Evolutionary conservation across 1,284 basidiomycete genomes (phyloP), one percentile per base, ranked within the genome.

Genomic region (Ustilago shanxiensis): DNA sequence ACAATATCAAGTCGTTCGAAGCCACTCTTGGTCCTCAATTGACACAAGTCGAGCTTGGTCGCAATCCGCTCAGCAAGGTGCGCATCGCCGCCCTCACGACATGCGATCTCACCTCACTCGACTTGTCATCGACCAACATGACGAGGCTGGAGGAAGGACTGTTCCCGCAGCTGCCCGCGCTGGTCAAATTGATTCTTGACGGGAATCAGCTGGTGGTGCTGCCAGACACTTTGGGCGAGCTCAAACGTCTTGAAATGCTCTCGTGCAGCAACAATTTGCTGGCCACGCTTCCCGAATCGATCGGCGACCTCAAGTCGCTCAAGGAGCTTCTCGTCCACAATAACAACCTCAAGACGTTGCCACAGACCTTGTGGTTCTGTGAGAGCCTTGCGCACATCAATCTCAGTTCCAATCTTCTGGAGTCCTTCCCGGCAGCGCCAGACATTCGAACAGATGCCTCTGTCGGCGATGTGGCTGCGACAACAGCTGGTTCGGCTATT

Each of bases 221-320:
- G 35, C 95, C 96, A 0, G 91, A 95, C 44, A 90, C 91, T 13
- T 87, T 98, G 6, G 92, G 92, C 51, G 89, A 91, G 18, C 90
- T 98, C 28, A 88, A 87, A 20, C 89, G 89, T 61, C 90, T 99
- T 28, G 89, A 91, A 77, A 88, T 88, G 1, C 90, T 99, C 3
- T 93, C 92, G 4, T 95, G 94, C 83, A 94, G 93, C 52, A 94
- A 98, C 86, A 99, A 98, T 86, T 90, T 92, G 80, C 89, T 99
- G 9, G 91, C 91, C 52, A 87, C 89, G 18, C 88, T 99, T 0
- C 97, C 97, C 0, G 87, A 89, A 16, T 91, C 90, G 44, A 91
- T 99, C 57, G 94, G 95, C 28, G 88, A 89, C 18, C 88, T 99
- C 60, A 90, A 91, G 85, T 91, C 90, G 59, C 89, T 99, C n/a